Conservation (phyloP, 352 stramenopile genomes). For the Phytopythium ostracodes region DNA sequence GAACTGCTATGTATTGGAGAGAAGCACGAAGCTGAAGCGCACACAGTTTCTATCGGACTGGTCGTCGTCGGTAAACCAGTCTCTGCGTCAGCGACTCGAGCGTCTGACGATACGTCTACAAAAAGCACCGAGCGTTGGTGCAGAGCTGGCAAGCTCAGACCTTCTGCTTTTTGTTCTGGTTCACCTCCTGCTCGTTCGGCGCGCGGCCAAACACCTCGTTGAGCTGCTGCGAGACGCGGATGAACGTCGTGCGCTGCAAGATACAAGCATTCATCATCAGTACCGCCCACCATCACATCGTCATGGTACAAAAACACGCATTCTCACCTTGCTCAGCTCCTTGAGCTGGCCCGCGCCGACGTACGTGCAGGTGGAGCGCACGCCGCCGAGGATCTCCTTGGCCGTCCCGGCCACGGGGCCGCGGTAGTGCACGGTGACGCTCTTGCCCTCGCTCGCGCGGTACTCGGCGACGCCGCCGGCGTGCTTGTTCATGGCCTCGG, state of each 20-base stretch:
- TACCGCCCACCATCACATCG: not conserved
- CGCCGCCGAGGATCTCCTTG: conserved; percentile 90
- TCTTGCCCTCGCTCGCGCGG: conserved; percentile 89
- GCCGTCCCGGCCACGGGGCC: conserved; percentile 75
- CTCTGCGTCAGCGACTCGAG: not conserved
- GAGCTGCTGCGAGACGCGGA: conserved; percentile 90
- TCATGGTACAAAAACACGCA: not conserved
- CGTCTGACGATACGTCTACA: not conserved
- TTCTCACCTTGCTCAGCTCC: conserved; percentile 85
- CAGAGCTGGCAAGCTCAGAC: not conserved
- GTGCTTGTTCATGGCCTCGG: conserved; percentile 92
- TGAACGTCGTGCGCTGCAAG: conserved; percentile 88
- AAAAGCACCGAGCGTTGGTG: not conserved
- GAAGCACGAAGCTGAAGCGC: not conserved
- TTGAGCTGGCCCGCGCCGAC: conserved; percentile 87
- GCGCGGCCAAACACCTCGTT: conserved; percentile 89
- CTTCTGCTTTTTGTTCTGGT: conserved; percentile 61
- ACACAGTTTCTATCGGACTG: not conserved
- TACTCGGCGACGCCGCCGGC: conserved; percentile 89
- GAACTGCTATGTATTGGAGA: not conserved
- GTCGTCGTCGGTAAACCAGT: not conserved
- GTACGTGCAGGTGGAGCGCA: conserved; percentile 92
- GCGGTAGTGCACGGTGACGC: conserved; percentile 86
- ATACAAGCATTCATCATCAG: conserved; percentile 5
- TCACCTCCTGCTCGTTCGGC: conserved; percentile 70